These are phyloP conservation scores for Lipomyces japonicus DNA, from an alignment of 805 yeast species.

Conservation along the genomic window DNA sequence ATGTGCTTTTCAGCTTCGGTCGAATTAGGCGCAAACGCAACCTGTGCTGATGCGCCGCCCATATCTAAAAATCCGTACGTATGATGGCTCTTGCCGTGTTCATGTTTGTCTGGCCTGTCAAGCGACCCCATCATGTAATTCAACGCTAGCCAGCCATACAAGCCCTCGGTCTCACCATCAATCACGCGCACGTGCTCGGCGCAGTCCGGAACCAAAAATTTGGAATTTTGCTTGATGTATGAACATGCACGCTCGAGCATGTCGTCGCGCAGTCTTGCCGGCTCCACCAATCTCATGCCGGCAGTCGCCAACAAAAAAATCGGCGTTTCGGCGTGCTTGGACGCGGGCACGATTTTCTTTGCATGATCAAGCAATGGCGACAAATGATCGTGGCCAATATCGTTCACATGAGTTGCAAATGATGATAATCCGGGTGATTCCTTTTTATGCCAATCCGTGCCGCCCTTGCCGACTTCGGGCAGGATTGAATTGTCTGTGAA, in stretches of 20 bases:
- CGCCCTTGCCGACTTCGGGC: conserved; percentile 54
- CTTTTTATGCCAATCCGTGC: conserved; percentile 63
- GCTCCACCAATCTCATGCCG: conserved; percentile 77
- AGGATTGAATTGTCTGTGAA: conserved; percentile 33
- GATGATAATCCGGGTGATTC: conserved; percentile 82
- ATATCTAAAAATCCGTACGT: conserved; percentile 95
- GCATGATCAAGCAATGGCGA: conserved; percentile 65
- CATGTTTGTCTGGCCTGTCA: conserved; percentile 39
- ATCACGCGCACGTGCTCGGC: conserved; percentile 72
- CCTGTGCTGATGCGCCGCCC: conserved; percentile 98
- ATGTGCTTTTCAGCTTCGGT: conserved; percentile 60
- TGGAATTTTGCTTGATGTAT: conserved; percentile 50
- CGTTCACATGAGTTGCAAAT: conserved; percentile 49
- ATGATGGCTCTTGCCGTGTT: conserved; percentile 40
- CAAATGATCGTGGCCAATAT: conserved; percentile 70
- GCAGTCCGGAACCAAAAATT: conserved; percentile 58
- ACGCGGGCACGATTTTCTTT: conserved; percentile 60
- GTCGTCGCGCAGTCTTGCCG: conserved; percentile 49
- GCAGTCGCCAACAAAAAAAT: conserved; percentile 92
- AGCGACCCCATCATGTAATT: conserved; percentile 75
- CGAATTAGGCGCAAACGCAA: conserved; percentile 78
- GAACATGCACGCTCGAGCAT: conserved; percentile 62
- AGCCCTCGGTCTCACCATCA: conserved; percentile 91
- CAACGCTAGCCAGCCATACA: conserved; percentile 92
- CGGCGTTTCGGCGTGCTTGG: conserved; percentile 65